Percentiles rank a stretch among this genome's conserved stretches.
Evolutionary conservation across 192 early-diverging fungal species (phyloP).

Genomic region (Coemansia sp.): DNA sequence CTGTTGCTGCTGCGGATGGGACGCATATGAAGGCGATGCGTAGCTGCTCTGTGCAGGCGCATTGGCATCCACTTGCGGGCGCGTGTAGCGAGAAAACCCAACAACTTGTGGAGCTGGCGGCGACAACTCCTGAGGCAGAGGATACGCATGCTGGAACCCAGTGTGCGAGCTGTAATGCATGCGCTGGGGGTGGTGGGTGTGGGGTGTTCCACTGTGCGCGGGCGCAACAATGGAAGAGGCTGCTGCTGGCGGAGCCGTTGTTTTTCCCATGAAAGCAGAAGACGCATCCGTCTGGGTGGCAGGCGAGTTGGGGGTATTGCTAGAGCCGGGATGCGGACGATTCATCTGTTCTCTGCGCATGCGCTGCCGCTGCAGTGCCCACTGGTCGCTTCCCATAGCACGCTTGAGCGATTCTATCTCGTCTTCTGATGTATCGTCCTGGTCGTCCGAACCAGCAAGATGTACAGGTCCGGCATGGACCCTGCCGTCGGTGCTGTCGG

Average conservation of each 20-base stretch:
- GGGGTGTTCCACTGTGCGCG: conserved; percentile 3
- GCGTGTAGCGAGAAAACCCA: conserved; percentile 20
- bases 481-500: conserved; percentile 33
- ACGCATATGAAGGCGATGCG: conserved; percentile 5
- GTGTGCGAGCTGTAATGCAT: not conserved
- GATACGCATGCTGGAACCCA: conserved; percentile 1
- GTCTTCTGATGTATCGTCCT: conserved; percentile 42
- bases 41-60: conserved; percentile 3
- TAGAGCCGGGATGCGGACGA: conserved; percentile 12
- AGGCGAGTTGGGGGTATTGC: conserved; percentile 18
- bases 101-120: conserved; percentile 14
- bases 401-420: conserved; percentile 52
- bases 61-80: conserved; percentile 10
- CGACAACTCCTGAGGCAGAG: conserved; percentile 3
- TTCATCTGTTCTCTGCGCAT: conserved; percentile 36
- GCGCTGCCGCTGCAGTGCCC: conserved; percentile 46
- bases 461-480: conserved; percentile 18
- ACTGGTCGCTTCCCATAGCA: conserved; percentile 47
- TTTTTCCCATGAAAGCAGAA: conserved; percentile 6
- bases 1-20: conserved; percentile 12
- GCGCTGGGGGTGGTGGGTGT: conserved; percentile 3
- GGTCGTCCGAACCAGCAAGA: conserved; percentile 14
- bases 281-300: conserved; percentile 12
- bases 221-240: conserved; percentile 8
- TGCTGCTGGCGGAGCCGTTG: conserved; percentile 13